These are phyloP conservation scores for Russula olivacea DNA, from an alignment of 768 basidiomycete genomes.

Conservation along the genomic window DNA sequence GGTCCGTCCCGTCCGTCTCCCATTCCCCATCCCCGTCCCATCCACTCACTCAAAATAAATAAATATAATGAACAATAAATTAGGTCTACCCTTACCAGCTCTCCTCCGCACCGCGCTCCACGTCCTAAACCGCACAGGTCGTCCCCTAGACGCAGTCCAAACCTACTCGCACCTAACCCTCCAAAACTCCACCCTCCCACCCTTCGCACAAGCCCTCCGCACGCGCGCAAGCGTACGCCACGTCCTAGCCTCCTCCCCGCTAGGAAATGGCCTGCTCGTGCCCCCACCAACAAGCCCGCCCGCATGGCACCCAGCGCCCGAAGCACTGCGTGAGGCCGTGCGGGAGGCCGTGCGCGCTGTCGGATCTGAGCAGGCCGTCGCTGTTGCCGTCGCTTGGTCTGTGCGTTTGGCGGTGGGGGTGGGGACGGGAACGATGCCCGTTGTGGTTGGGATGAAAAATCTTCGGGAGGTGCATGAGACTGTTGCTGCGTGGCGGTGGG, in stretches of 20 bases:
- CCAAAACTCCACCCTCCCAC: slow-evolving; percentile 57
- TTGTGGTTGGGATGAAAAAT: slow-evolving; percentile 69
- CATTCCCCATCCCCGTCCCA: background rate
- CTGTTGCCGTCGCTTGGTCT: slow-evolving; percentile 70
- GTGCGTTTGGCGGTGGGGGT: slow-evolving; percentile 35
- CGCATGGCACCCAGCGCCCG: slow-evolving; percentile 73
- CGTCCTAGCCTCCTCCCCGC: slow-evolving; percentile 71
- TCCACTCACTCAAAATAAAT: background rate
- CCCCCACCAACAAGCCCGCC: slow-evolving; percentile 39
- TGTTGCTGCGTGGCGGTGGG: slow-evolving; percentile 59
- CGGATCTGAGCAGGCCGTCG: slow-evolving; percentile 45
- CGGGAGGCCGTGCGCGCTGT: slow-evolving; percentile 32
- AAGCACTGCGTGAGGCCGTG: slow-evolving; percentile 41
- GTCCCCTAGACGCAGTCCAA: slow-evolving; percentile 71
- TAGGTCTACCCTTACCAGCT: slow-evolving; percentile 77
- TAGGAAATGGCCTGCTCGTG: slow-evolving; percentile 78
- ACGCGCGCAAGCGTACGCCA: slow-evolving; percentile 60
- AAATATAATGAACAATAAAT: background rate
- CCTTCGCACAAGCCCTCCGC: slow-evolving; percentile 52
- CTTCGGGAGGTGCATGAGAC: slow-evolving; percentile 69
- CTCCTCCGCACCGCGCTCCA: slow-evolving; percentile 79
- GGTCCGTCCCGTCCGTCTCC: slow-evolving; percentile 39
- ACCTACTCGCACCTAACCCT: slow-evolving; percentile 78
- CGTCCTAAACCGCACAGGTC: slow-evolving; percentile 39
- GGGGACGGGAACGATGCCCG: slow-evolving; percentile 40